Evolutionary conservation across 148 eudicot genomes (phyloP).

Genomic region (Cornus florida): DNA sequence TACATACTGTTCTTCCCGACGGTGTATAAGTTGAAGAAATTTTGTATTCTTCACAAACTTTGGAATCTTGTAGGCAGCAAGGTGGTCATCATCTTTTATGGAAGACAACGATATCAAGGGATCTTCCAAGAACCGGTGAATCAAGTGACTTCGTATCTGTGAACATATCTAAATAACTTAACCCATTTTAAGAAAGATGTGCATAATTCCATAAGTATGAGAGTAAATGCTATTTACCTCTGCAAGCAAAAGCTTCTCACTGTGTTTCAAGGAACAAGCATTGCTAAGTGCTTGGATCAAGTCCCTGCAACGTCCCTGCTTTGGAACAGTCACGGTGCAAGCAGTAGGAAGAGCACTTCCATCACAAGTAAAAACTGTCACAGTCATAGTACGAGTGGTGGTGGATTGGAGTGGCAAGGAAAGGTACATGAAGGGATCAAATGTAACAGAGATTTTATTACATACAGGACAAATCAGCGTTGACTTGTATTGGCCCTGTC

Average conservation of each 20-base stretch:
- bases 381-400: slow-evolving; percentile 73
- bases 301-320: slow-evolving; percentile 92
- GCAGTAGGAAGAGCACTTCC: slow-evolving; percentile 78
- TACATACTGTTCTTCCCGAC: slow-evolving; percentile 83
- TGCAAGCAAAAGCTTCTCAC: slow-evolving; percentile 93
- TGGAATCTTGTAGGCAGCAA: slow-evolving; percentile 91
- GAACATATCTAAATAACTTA: slow-evolving; percentile 14
- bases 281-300: slow-evolving; percentile 82
- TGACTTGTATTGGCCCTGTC: slow-evolving; percentile 97
- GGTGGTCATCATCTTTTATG: slow-evolving; percentile 86
- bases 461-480: slow-evolving; percentile 92
- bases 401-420: slow-evolving; percentile 95
- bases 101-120: slow-evolving; percentile 71
- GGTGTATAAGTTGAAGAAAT: slow-evolving; percentile 85
- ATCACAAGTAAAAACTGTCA: slow-evolving; percentile 80
- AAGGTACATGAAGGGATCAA: slow-evolving; percentile 99
- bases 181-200: not conserved
- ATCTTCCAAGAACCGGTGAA: slow-evolving; percentile 85
- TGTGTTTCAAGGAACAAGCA: slow-evolving; percentile 71
- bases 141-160: slow-evolving; percentile 79
- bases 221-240: slow-evolving; percentile 52
- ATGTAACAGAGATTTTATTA: slow-evolving; percentile 80
- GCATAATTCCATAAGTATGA: not conserved
- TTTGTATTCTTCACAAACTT: slow-evolving; percentile 53
- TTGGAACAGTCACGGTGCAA: slow-evolving; percentile 83